Evolutionary conservation across 1,284 basidiomycete species (phyloP).

Genomic region (Schizopora paradoxa): DNA sequence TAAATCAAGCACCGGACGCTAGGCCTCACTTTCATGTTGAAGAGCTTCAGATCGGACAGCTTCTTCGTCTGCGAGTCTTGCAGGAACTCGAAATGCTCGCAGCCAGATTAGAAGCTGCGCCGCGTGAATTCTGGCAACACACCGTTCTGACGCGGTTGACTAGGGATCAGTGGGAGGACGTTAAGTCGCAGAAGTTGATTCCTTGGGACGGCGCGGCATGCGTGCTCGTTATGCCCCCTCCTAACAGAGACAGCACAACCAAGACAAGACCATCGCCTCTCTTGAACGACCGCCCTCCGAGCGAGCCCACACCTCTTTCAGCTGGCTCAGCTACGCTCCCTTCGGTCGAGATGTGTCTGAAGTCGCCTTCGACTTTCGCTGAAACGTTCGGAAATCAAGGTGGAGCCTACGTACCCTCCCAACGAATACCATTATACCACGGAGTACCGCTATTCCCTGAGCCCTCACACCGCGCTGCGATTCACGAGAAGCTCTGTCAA

Average conservation of each 20-base stretch:
- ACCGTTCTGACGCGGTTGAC: conserved; percentile 57
- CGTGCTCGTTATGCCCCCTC: conserved; percentile 63
- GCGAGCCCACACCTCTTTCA: conserved; percentile 3
- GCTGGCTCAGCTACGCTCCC: no score
- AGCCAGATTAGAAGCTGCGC: conserved; percentile 33
- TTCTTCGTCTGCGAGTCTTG: conserved; percentile 63
- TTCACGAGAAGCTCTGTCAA: conserved; percentile 43
- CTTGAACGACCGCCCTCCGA: conserved; percentile 36
- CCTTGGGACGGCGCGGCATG: conserved; percentile 52
- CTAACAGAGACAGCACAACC: conserved; percentile 49
- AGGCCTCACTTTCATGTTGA: conserved; percentile 37
- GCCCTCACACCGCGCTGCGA: conserved; percentile 48
- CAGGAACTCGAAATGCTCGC: conserved; percentile 64
- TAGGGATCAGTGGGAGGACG: conserved; percentile 46
- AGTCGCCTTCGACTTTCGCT: conserved; percentile 4
- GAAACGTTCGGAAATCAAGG: conserved; percentile 3
- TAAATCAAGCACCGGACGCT: conserved; percentile 22
- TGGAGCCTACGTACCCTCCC: conserved; percentile 32
- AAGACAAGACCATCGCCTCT: conserved; percentile 39
- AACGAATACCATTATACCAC: conserved; percentile 62
- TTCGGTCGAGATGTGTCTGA: background rate
- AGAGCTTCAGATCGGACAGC: conserved; percentile 50
- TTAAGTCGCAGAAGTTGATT: conserved; percentile 44
- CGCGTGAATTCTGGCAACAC: conserved; percentile 21
- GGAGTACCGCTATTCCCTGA: conserved; percentile 57